phyloP scores from a whole-genome alignment of 495 filamentous ascomycete genomes.

The Annulohypoxylon maeteangense region DNA sequence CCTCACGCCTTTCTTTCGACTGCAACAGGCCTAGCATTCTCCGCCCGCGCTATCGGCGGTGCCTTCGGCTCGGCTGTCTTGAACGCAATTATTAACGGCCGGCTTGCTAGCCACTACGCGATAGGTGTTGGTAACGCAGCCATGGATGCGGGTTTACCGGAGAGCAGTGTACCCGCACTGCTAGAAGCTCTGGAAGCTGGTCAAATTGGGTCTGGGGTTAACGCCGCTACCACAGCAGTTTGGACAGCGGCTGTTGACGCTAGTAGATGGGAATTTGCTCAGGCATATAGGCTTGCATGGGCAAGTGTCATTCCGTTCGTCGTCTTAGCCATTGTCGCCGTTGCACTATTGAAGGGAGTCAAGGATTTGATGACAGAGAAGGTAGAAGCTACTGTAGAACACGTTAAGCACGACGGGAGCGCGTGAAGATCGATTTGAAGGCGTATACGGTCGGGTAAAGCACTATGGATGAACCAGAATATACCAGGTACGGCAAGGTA shows the following conservation, averaged over 20 bases:
- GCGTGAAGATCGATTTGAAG: neutral
- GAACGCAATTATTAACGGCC: constrained; percentile 63
- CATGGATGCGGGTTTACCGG: constrained; percentile 54
- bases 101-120: constrained; percentile 54
- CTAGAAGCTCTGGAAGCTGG: constrained; percentile 51
- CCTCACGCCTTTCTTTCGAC: constrained; percentile 66
- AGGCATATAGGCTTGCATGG: constrained; percentile 62
- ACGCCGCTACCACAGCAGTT: constrained; percentile 50
- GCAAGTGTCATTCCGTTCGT: constrained; percentile 65
- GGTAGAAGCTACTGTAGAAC: constrained; percentile 60
- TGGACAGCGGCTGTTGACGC: constrained; percentile 51
- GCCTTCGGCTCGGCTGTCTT: constrained; percentile 66
- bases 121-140: constrained; percentile 52
- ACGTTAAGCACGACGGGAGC: constrained; percentile 15
- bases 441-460: neutral
- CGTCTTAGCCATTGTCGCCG: constrained; percentile 58
- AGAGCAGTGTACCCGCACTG: constrained; percentile 50
- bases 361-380: constrained; percentile 64
- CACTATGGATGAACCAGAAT: too few species aligned
- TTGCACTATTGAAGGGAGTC: constrained; percentile 59
- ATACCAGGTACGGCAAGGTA: neutral
- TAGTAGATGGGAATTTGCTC: constrained; percentile 56
- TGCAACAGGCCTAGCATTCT: constrained; percentile 65
- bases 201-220: constrained; percentile 44
- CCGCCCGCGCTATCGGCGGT: constrained; percentile 63